Conservation (phyloP, 768 basidiomycete species). For the Daedaleopsis sinensis region DNA sequence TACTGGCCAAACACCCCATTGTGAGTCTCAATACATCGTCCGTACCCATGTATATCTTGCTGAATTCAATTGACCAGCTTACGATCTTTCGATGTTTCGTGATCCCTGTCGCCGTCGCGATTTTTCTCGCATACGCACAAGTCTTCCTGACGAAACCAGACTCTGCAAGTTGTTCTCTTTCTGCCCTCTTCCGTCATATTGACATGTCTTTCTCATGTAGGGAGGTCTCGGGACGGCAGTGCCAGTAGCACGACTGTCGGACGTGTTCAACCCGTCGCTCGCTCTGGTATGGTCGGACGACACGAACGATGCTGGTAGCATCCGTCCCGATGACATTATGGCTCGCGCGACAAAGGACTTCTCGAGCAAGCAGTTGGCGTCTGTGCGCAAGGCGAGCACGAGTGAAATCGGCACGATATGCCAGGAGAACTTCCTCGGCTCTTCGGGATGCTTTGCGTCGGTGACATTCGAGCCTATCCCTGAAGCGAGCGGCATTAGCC, state of each 20-base stretch:
- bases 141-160: constrained; percentile 58
- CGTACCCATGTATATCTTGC: background rate
- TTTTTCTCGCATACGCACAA: constrained; percentile 68
- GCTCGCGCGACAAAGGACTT: constrained; percentile 56
- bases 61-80: constrained; percentile 39
- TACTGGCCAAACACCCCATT: constrained; percentile 63
- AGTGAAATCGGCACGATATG: constrained; percentile 57
- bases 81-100: constrained; percentile 64
- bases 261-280: constrained; percentile 53
- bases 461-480: constrained; percentile 58
- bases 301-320: constrained; percentile 52
- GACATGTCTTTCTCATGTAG: no score
- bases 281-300: constrained; percentile 68
- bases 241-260: constrained; percentile 49
- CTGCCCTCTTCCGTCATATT: background rate
- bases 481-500: constrained; percentile 10
- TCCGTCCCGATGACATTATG: constrained; percentile 64
- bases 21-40: constrained; percentile 44
- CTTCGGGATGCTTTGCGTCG: constrained; percentile 71
- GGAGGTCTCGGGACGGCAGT: constrained; percentile 56
- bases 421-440: constrained; percentile 71
- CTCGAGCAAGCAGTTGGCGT: constrained; percentile 44
- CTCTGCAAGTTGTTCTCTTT: constrained; percentile 44
- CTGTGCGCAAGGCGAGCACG: constrained; percentile 50
- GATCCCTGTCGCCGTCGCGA: constrained; percentile 63